Conservation (phyloP, 2,329 filamentous ascomycete genomes). For the Penicillium sp. region DNA sequence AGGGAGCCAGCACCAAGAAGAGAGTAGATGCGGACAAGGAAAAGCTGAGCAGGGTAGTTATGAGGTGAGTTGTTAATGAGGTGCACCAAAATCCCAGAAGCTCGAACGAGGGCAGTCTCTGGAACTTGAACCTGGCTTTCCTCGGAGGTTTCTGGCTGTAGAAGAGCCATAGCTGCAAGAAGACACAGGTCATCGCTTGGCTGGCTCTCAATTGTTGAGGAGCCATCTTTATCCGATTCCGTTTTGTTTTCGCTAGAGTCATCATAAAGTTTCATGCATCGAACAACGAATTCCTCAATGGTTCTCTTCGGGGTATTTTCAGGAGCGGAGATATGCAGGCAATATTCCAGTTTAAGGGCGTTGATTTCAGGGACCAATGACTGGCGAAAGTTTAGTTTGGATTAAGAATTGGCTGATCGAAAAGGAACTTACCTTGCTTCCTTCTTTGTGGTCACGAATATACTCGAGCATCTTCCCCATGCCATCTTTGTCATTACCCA, state of each 20-base stretch:
- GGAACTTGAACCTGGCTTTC: constrained; percentile 25
- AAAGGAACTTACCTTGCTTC: constrained; percentile 29
- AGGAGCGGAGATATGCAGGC: constrained; percentile 40
- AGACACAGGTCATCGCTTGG: constrained; percentile 50
- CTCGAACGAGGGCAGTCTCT: constrained; percentile 40
- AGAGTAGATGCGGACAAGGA: constrained; percentile 50
- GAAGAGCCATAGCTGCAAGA: constrained; percentile 48
- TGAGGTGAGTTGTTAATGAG: constrained; percentile 49
- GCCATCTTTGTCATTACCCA: constrained; percentile 30
- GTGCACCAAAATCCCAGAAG: constrained; percentile 44
- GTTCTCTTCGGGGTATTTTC: constrained; percentile 31
- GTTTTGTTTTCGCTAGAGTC: constrained; percentile 25
- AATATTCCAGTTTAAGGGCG: constrained; percentile 49
- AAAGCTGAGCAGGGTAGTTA: constrained; percentile 51
- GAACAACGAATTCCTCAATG: constrained; percentile 42
- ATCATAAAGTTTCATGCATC: constrained; percentile 43
- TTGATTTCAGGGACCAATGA: constrained; percentile 44
- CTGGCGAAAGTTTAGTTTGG: constrained; percentile 10
- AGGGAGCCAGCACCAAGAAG: constrained; percentile 51
- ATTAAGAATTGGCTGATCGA: neutral
- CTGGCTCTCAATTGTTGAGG: constrained; percentile 47
- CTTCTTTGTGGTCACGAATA: constrained; percentile 23
- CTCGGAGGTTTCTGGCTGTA: constrained; percentile 33
- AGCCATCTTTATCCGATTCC: constrained; percentile 18
- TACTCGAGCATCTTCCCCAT: constrained; percentile 35